A percentile compares a stretch with the other conserved stretches of the same genome.
Conservation (phyloP, 2,329 filamentous ascomycete species). For the Phaeophleospora eucalypticola region DNA sequence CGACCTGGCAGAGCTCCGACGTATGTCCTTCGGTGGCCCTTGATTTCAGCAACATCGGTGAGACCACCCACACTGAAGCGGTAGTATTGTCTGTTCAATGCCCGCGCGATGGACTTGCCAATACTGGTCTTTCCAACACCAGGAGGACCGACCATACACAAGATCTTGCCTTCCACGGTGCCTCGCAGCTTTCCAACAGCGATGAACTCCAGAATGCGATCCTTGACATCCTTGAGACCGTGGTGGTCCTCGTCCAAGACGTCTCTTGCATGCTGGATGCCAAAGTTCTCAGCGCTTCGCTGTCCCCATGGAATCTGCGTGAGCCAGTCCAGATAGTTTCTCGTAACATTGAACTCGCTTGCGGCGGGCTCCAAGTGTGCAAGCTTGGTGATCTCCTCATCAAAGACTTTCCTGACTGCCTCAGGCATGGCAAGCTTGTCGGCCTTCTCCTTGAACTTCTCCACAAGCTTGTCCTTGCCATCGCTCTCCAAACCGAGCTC, state of each 20-base stretch:
- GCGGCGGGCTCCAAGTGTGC: slow-evolving; percentile 91
- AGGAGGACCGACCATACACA: slow-evolving; percentile 94
- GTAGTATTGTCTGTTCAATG: slow-evolving; percentile 94
- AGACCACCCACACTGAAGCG: slow-evolving; percentile 95
- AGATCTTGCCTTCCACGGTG: slow-evolving; percentile 95
- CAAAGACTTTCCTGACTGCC: slow-evolving; percentile 92
- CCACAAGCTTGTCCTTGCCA: slow-evolving; percentile 95
- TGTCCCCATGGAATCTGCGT: slow-evolving; percentile 98
- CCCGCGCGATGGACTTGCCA: slow-evolving; percentile 93
- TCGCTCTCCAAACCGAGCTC: slow-evolving; percentile 96
- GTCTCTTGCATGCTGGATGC: slow-evolving; percentile 81
- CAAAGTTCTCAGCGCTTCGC: slow-evolving; percentile 93
- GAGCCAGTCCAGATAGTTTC: slow-evolving; percentile 98
- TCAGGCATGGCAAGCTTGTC: slow-evolving; percentile 94
- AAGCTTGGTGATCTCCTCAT: slow-evolving; percentile 96
- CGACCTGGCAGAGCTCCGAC: slow-evolving; percentile 92
- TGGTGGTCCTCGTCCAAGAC: slow-evolving; percentile 97
- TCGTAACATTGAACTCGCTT: slow-evolving; percentile 96
- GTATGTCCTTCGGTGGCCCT: slow-evolving; percentile 93
- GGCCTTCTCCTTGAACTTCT: slow-evolving; percentile 95
- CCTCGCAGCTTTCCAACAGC: slow-evolving; percentile 95
- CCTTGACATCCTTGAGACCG: slow-evolving; percentile 95
- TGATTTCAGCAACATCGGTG: slow-evolving; percentile 97
- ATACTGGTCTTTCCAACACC: slow-evolving; percentile 99
- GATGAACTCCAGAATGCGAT: slow-evolving; percentile 96